Percentiles rank a stretch among this genome's conserved stretches.
Evolutionary conservation across 257 asterid species (phyloP).

Genomic region (Jacaranda copaia): DNA sequence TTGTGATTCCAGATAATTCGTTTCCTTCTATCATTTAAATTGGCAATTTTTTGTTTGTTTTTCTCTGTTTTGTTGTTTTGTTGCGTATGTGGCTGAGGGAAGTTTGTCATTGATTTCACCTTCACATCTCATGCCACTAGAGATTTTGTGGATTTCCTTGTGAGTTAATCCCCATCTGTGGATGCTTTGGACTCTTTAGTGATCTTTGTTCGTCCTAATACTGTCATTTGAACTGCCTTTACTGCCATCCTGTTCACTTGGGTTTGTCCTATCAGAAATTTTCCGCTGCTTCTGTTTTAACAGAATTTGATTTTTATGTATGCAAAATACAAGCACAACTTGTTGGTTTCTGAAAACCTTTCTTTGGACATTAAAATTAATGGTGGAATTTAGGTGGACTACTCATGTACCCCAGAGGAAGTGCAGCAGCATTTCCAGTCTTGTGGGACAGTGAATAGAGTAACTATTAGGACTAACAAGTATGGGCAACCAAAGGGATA

Average conservation of each 20-base stretch:
- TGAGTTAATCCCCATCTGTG: not conserved
- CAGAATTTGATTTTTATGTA: not conserved
- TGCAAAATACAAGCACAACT: not conserved
- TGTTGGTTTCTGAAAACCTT: slow-evolving; percentile 6
- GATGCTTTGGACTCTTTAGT: not conserved
- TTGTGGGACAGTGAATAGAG: slow-evolving; percentile 83
- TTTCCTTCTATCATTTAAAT: not conserved
- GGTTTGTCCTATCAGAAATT: not conserved
- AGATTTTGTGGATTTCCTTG: slow-evolving; percentile 3
- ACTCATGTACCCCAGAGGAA: slow-evolving; percentile 85
- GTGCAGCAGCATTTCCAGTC: slow-evolving; percentile 90
- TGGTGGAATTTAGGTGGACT: slow-evolving; percentile 60
- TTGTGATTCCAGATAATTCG: not conserved
- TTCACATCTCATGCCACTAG: not conserved
- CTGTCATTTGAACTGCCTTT: slow-evolving; percentile 7
- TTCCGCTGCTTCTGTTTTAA: slow-evolving; percentile 8
- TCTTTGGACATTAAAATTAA: slow-evolving; percentile 8
- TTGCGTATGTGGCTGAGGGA: not conserved
- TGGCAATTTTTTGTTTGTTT: not conserved
- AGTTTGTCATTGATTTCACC: not conserved
- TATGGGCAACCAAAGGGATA: slow-evolving; percentile 86
- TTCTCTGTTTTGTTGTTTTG: not conserved
- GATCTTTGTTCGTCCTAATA: not conserved
- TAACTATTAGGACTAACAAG: slow-evolving; percentile 78
- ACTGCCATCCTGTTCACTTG: not conserved